Evolutionary conservation across 495 filamentous ascomycete species (phyloP), one percentile per base, ranked within the genome.

Genomic region (Delitschia confertaspora): DNA sequence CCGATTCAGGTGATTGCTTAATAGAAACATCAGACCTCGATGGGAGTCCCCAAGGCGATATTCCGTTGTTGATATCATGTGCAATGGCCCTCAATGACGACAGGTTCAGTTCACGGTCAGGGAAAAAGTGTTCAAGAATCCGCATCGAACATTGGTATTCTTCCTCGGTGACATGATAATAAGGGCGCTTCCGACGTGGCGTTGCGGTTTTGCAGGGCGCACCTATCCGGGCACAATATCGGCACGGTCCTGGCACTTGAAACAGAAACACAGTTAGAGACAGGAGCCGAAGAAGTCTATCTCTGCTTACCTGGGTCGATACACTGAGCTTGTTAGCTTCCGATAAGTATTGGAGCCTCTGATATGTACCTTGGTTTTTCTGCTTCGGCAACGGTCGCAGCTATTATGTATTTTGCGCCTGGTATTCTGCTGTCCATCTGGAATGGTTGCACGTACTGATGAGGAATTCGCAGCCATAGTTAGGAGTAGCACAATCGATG

Each of bases 111-210:
- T 53, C 49, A 3, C 38, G 49, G 20, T 53, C 49, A 10, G 49
- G 49, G 26, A 47, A 53, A 38, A 53, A 53, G 26, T 53, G 24
- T 26, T 53, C 49, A 4, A 53, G 26, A 13, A 53, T 53, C 6
- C 49, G 49, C 37, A 53, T 47, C 2, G 49, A 47, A 23, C 49
- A 53, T 29, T 53, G 49, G 19, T 53, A 53, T 23, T 53, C 49
- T 38, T 53, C 49, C 19, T 53, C 49, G 4, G 49, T 53, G 14
- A 53, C 49, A 32, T 53, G 49, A 25, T 53, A 53, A 33, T 53
- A 53, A 1, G 49, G 49, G 1, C 49, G 36, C 21, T 53, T 53
- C 6, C 49, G 29, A 6, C 49, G 42, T 20, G 49, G 49, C 18
- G 49, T 53, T 11, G 49, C 49, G 8, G 47, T 53, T 24, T 38